These are phyloP conservation scores for Detonula confervacea DNA, from an alignment of 352 stramenopile species.

Conservation along the genomic window DNA sequence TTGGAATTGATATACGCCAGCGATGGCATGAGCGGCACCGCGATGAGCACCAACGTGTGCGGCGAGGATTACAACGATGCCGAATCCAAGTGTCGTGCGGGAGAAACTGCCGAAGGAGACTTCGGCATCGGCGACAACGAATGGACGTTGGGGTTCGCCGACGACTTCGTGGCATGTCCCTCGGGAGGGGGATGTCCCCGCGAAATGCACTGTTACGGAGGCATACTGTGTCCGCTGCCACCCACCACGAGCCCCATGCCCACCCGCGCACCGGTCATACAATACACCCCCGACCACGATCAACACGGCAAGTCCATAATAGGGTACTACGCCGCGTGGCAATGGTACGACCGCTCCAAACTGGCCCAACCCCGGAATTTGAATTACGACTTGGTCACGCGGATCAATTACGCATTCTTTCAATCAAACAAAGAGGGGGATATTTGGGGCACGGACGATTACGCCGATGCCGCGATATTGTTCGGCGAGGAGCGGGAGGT, in stretches of 20 bases:
- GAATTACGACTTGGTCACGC: conserved; percentile 22
- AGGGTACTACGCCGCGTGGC: conserved; percentile 38
- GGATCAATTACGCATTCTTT: conserved; percentile 35
- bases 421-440: conserved; percentile 7
- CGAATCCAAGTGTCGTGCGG: conserved; percentile 15
- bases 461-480: conserved; percentile 21
- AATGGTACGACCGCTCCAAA: conserved; percentile 41
- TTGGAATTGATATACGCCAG: not conserved
- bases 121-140: not conserved
- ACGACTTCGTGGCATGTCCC: conserved; percentile 25
- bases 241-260: conserved; percentile 11
- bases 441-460: conserved; percentile 22
- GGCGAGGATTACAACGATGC: conserved; percentile 37
- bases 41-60: conserved; percentile 19
- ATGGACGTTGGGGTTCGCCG: conserved; percentile 15
- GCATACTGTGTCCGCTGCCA: conserved; percentile 30
- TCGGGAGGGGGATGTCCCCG: conserved; percentile 6
- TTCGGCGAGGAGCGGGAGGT: conserved; percentile 24
- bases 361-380: conserved; percentile 27
- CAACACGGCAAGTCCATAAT: not conserved
- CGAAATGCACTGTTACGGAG: conserved; percentile 22
- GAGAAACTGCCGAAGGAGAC: not conserved
- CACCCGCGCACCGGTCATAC: not conserved
- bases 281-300: not conserved
- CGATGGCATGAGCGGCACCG: not conserved